phyloP scores from a whole-genome alignment of 2,329 filamentous ascomycete genomes.

The Colletotrichum salicis region DNA sequence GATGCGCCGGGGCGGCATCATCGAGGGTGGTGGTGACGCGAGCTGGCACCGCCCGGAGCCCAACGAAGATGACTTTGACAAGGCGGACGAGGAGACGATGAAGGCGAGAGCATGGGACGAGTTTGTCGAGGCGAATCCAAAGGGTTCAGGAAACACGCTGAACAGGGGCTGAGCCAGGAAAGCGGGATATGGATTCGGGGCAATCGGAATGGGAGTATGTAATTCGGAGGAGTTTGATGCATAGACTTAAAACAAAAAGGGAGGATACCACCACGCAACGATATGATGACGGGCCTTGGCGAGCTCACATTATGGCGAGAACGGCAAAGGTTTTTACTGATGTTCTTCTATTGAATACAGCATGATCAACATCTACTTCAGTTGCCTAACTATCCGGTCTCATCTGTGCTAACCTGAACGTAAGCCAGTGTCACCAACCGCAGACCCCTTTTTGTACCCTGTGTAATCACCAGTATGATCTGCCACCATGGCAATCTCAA shows the following conservation, averaged over 20 bases:
- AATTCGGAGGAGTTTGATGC: constrained; percentile 15
- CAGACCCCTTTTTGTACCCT: background rate
- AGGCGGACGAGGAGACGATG: constrained; percentile 87
- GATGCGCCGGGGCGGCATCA: constrained; percentile 82
- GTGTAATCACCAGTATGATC: background rate
- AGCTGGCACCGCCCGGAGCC: constrained; percentile 75
- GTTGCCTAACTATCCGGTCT: background rate
- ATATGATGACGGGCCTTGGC: background rate
- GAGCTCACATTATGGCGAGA: background rate
- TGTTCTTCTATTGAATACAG: background rate
- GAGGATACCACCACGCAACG: constrained; percentile 19
- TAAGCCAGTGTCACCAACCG: background rate
- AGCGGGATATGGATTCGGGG: background rate
- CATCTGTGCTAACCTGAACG: background rate
- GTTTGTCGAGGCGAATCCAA: constrained; percentile 88
- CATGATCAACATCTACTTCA: background rate
- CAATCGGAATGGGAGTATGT: constrained; percentile 15
- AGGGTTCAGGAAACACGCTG: constrained; percentile 83
- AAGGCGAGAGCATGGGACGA: constrained; percentile 97
- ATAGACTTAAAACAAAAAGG: constrained; percentile 3
- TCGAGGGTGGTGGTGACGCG: constrained; percentile 87
- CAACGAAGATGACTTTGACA: constrained; percentile 92
- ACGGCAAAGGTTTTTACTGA: background rate
- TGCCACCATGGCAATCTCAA: background rate
- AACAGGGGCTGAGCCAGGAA: constrained; percentile 71